Base-by-base conservation (phyloP, 257 asterid species). In the Osmanthus fragrans region DNA sequence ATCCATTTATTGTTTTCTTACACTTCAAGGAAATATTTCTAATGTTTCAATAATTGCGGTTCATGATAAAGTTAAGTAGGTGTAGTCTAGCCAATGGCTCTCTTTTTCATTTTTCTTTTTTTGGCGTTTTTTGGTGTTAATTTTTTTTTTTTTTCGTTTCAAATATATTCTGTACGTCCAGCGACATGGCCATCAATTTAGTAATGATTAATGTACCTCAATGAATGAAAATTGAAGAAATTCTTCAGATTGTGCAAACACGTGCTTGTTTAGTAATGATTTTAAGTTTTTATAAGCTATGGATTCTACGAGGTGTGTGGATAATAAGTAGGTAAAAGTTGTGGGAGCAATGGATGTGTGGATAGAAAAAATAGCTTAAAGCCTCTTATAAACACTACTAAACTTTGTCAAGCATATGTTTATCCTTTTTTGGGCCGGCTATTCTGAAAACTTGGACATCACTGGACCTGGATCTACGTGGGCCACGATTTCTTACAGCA, bases 41-140 rank as follows among this genome's bases (percentile, higher is more conserved):
- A 45, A 47, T 80, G 74, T 19, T 77, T 65, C 19, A 85, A 83
- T 85, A 82, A 85, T 49, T 71, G 74, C 60, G 60, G 63, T 72
- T 81, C 65, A 76, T 76, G 72, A 72, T 81, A 68, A 66, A 72
- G 76, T 72, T 27, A 36, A 29, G 32, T 76, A 74, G 66, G 16
- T 63, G 49, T 73, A 76, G 84, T 73, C 37, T 73, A 75, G 76
- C 81, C 76, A 16, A 45, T 19, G 74, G 87, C 64, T 56, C 30
- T n/a, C 10, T 37, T 21, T 47, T 25, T 29, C 12, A 4, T 30
- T 21, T 69, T 30, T 29, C 10, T 2, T 40, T 40, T 40, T 40
- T 40, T 2, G 4, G 15, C 15, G 4, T 39, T 39, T 39, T 39
- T 10, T 39, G 47, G 47, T 39, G 47, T 40, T 40, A 4, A 9